A percentile compares a stretch with the other conserved stretches of the same genome.
phyloP scores from a whole-genome alignment of 2,329 filamentous ascomycete species.

The Phaeosphaeria sp. region DNA sequence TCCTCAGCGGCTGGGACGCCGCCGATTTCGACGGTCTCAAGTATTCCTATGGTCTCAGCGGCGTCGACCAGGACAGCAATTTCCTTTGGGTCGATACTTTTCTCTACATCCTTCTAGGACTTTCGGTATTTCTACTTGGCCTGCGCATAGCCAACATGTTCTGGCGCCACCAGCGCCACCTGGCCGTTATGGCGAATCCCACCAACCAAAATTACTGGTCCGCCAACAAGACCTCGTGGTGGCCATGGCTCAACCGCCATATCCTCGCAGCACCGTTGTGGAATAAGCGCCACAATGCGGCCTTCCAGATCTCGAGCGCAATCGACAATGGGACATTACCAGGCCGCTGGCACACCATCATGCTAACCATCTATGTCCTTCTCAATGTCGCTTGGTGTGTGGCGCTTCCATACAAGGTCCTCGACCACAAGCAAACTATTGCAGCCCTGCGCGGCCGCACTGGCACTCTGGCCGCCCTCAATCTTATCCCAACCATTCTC shows the following conservation, averaged over 20 bases:
- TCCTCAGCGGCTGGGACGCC: conserved; percentile 40
- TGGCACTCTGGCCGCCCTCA: conserved; percentile 82
- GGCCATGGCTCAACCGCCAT: conserved; percentile 69
- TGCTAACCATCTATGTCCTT: conserved; percentile 71
- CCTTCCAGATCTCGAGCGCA: conserved; percentile 71
- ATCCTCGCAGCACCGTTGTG: conserved; percentile 74
- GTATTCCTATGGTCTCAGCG: conserved; percentile 53
- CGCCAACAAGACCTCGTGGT: conserved; percentile 52
- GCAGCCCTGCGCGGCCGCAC: conserved; percentile 87
- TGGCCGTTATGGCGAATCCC: conserved; percentile 52
- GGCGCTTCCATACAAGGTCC: conserved; percentile 64
- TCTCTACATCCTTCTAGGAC: conserved; percentile 43
- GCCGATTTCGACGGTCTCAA: conserved; percentile 38
- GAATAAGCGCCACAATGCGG: conserved; percentile 76
- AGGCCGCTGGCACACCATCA: conserved; percentile 75
- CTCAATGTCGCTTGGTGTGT: conserved; percentile 81
- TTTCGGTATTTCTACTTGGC: conserved; percentile 47
- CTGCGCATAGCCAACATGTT: conserved; percentile 52
- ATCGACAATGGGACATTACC: conserved; percentile 79
- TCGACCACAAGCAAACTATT: conserved; percentile 63
- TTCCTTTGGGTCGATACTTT: conserved; percentile 55
- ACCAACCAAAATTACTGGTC: conserved; percentile 54
- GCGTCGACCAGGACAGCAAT: conserved; percentile 57
- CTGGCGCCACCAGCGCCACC: conserved; percentile 53
- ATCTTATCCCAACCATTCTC: conserved; percentile 90